Conservation (phyloP, 257 asterid species). For the Primulina tabacum region DNA sequence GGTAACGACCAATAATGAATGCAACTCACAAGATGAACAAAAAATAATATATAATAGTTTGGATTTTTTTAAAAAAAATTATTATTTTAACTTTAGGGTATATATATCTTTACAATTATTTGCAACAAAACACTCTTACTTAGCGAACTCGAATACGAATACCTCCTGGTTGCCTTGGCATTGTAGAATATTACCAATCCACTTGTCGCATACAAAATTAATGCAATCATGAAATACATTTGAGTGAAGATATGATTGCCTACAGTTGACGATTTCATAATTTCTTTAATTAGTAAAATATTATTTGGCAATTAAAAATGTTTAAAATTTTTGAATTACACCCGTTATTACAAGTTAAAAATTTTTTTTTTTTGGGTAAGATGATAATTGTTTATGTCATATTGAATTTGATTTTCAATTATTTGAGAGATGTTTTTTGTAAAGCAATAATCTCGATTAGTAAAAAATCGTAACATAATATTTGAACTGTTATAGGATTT, state of each 20-base stretch:
- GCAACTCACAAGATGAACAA: slow-evolving; percentile 21
- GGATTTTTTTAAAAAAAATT: neutral
- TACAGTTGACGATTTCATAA: too few species aligned
- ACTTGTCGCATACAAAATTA: slow-evolving; percentile 29
- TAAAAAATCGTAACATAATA: too few species aligned
- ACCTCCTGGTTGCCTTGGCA: slow-evolving; percentile 15
- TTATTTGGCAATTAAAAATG: too few species aligned
- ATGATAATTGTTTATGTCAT: too few species aligned
- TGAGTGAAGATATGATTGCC: neutral
- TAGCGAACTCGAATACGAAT: slow-evolving; percentile 21
- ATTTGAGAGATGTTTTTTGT: too few species aligned
- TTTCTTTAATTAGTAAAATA: too few species aligned
- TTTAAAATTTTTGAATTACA: too few species aligned
- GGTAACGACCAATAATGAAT: slow-evolving; percentile 44
- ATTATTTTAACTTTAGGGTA: slow-evolving; percentile 11
- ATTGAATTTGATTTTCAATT: too few species aligned
- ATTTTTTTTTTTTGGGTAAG: too few species aligned
- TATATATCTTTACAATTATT: slow-evolving; percentile 31
- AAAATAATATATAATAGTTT: neutral
- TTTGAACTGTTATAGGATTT: too few species aligned
- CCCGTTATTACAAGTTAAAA: too few species aligned
- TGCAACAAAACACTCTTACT: slow-evolving; percentile 13
- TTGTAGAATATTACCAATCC: slow-evolving; percentile 27
- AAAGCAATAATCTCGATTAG: too few species aligned
- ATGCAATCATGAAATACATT: slow-evolving; percentile 14